Percentiles rank a stretch among this genome's conserved stretches.
Evolutionary conservation across 805 yeast genomes (phyloP).

Genomic region (Kazachstania africana): DNA sequence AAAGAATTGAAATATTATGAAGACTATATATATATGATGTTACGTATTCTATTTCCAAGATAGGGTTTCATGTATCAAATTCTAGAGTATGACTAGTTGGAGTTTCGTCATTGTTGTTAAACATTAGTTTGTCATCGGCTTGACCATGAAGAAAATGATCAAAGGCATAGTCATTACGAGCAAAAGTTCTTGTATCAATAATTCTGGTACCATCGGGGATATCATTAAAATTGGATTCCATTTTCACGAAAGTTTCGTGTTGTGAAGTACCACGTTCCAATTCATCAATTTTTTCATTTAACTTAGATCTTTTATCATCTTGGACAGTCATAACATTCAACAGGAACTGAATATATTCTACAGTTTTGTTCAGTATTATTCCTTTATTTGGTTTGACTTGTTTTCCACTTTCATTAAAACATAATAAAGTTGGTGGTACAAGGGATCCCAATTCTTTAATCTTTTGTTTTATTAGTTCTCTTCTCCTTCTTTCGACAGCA

Average conservation of each 20-base stretch:
- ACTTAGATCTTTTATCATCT: slow-evolving; percentile 32
- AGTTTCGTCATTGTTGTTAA: too few relatives aligned
- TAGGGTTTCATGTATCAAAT: too few relatives aligned
- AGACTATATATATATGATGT: too few relatives aligned
- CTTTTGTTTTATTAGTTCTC: slow-evolving; percentile 83
- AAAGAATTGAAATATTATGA: too few relatives aligned
- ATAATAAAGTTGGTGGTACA: slow-evolving; percentile 65
- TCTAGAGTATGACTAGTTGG: too few relatives aligned
- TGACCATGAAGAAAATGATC: slow-evolving; percentile 24
- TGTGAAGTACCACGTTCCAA: too few relatives aligned
- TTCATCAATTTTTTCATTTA: slow-evolving; percentile 31
- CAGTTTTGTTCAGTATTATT: slow-evolving; percentile 62
- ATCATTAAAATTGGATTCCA: too few relatives aligned
- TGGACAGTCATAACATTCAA: slow-evolving; percentile 50
- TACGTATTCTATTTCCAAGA: too few relatives aligned
- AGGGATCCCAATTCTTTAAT: slow-evolving; percentile 73
- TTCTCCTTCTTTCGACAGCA: slow-evolving; percentile 84
- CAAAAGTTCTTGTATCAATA: slow-evolving; percentile 14
- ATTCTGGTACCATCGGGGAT: slow-evolving; percentile 11
- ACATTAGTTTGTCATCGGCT: slow-evolving; percentile 20
- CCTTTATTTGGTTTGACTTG: slow-evolving; percentile 78
- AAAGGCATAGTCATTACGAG: slow-evolving; percentile 14
- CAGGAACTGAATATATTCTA: slow-evolving; percentile 64
- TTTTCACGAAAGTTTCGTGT: too few relatives aligned
- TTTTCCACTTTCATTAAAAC: slow-evolving; percentile 35